Evolutionary conservation across 2,329 filamentous ascomycete species (phyloP), one percentile per base, ranked within the genome.

Genomic region (Cytospora leucostoma): DNA sequence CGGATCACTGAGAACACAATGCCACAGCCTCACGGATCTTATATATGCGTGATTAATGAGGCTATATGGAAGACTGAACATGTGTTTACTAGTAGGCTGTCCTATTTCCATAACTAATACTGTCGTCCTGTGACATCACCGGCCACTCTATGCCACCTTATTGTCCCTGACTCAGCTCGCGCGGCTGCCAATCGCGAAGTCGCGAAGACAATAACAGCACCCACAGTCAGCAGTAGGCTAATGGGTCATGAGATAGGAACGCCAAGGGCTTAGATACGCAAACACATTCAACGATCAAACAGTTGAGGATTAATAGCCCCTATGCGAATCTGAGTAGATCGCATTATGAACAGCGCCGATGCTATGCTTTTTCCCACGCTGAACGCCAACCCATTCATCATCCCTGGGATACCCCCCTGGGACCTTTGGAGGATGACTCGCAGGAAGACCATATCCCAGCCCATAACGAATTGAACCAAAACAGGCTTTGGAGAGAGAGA

Each of bases 331-430:
- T 7, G 7, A 47, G 7, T 47, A 19, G 44, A 11, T 19, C 17
- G n/a, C n/a, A 47, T n/a, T n/a, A 47, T 10, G 21, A 10, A 47
- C 44, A 47, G 44, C 44, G n/a, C 44, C 44, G 10, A 47, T 47
- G 44, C 44, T 21, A 47, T 47, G 44, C 44, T 47, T n/a, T 44
- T 47, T 47, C n/a, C 44, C 44, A 47, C 44, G 44, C 44, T 19
- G 21, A 47, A 47, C 44, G 44, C 44, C 44, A 37, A 37, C 8
- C 35, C 35, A 11, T 19, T 19, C 44, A 47, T 47, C 8, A 47
- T 5, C 8, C 8, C 35, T n/a, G 19, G 8, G 44, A 47, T 19
- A n/a, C 44, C 11, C 2, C n/a, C 44, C 17, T 19, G 21, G 8
- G 44, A 17, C 4, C 10, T 47, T 2, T n/a, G 17, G 21, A 47